phyloP scores from a whole-genome alignment of 306 rosid genomes.

The Parietaria judaica region DNA sequence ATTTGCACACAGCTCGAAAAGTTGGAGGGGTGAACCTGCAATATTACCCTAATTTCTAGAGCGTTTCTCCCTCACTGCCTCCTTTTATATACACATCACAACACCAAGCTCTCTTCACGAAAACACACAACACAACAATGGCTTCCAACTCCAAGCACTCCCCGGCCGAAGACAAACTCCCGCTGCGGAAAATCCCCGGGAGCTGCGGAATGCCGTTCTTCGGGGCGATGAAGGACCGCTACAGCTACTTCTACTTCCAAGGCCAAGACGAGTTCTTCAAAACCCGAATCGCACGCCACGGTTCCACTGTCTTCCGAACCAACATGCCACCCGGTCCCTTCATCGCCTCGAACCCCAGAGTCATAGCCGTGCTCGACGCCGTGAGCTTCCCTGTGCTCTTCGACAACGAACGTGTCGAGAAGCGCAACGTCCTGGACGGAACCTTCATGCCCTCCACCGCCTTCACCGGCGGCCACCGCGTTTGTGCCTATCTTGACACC shows the following conservation, averaged over 20 bases:
- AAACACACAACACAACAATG: no score
- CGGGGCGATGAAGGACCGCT: slow-evolving; percentile 48
- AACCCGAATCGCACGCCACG: slow-evolving; percentile 25
- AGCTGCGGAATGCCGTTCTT: slow-evolving; percentile 43
- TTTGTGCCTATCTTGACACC: slow-evolving; percentile 56
- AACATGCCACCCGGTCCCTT: slow-evolving; percentile 81
- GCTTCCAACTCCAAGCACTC: no score
- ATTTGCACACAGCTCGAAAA: no score
- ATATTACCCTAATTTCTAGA: no score
- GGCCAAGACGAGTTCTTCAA: slow-evolving; percentile 53
- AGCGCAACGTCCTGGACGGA: slow-evolving; percentile 56
- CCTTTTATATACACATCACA: no score
- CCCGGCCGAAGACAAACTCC: slow-evolving; percentile 11
- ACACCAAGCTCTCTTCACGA: no score
- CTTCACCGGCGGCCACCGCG: slow-evolving; percentile 63
- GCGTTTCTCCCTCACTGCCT: no score
- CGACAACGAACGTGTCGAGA: slow-evolving; percentile 47
- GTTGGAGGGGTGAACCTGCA: no score
- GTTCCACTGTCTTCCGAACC: slow-evolving; percentile 58
- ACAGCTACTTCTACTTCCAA: slow-evolving; percentile 56
- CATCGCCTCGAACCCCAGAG: slow-evolving; percentile 43
- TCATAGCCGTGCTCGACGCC: slow-evolving; percentile 51
- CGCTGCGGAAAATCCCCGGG: slow-evolving; percentile 56
- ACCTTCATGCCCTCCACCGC: slow-evolving; percentile 70
- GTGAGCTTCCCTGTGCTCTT: slow-evolving; percentile 53